These are phyloP conservation scores for Coniochaeta sp. DNA, from an alignment of 2,329 filamentous ascomycete species.

Conservation along the genomic window DNA sequence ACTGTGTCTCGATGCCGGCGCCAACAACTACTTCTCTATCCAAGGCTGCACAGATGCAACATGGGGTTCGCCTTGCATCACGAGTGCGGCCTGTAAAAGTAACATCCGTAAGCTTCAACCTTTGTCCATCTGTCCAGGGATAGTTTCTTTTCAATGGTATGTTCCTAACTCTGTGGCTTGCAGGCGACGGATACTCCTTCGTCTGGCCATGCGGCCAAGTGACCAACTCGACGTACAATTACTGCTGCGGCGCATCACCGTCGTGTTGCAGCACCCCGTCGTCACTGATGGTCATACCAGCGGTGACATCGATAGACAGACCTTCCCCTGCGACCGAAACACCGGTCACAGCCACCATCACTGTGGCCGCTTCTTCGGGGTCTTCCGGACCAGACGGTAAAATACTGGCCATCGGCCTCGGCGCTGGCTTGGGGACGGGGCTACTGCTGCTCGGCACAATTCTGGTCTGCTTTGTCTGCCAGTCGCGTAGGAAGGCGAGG, in stretches of 20 bases:
- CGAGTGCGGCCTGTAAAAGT: not conserved
- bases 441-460: constrained; percentile 1
- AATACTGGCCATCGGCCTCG: constrained; percentile 4
- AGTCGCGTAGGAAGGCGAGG: not conserved
- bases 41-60: constrained; percentile 6
- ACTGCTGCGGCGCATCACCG: constrained; percentile 5
- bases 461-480: not conserved
- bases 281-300: not conserved
- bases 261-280: constrained; percentile 2
- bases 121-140: not conserved
- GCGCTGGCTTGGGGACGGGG: constrained; percentile 2
- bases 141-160: not conserved
- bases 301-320: constrained; percentile 2
- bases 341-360: not conserved
- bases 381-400: not conserved
- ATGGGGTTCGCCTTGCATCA: constrained; percentile 4
- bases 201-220: constrained; percentile 4
- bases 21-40: constrained; percentile 6
- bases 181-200: constrained; percentile 6
- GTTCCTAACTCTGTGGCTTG: not conserved
- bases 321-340: not conserved
- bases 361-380: not conserved
- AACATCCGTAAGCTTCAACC: constrained; percentile 3
- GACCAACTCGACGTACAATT: constrained; percentile 6
- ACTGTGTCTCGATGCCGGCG: constrained; percentile 6